These are phyloP conservation scores for Conticribra guillardii DNA, from an alignment of 108 stramenopile species.

Conservation along the genomic window DNA sequence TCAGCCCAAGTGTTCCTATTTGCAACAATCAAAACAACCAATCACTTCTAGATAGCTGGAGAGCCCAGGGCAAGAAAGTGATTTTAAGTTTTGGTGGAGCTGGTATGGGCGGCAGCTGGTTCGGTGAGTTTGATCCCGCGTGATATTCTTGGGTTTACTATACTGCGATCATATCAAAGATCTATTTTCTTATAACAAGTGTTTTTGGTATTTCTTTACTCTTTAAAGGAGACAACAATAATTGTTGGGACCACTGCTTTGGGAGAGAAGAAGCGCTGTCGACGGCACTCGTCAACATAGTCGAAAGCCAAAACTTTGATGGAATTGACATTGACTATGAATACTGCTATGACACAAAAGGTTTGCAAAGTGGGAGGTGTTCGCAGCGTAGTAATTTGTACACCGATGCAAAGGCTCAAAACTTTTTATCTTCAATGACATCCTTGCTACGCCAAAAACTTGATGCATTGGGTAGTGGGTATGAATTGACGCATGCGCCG, in stretches of 20 bases:
- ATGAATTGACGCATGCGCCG: constrained; percentile 39
- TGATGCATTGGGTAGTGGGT: constrained; percentile 13
- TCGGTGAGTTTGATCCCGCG: constrained; percentile 22
- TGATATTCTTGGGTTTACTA: neutral
- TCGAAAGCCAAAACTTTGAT: constrained; percentile 40
- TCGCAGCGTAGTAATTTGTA: constrained; percentile 30
- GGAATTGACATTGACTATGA: constrained; percentile 63
- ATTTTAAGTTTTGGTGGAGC: constrained; percentile 59
- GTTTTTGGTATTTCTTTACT: too few species aligned
- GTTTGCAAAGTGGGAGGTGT: neutral
- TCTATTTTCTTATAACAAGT: neutral
- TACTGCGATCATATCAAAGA: neutral
- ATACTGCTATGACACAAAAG: constrained; percentile 46
- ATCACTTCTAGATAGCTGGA: constrained; percentile 27
- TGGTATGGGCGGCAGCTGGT: constrained; percentile 55
- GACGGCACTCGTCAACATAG: constrained; percentile 32
- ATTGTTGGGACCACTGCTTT: constrained; percentile 66
- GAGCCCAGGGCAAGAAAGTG: constrained; percentile 48
- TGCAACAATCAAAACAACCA: constrained; percentile 33
- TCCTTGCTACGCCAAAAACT: constrained; percentile 44
- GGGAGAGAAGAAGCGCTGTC: constrained; percentile 46
- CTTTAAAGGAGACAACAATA: constrained; percentile 9
- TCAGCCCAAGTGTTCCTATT: constrained; percentile 31
- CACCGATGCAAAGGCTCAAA: constrained; percentile 36
- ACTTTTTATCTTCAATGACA: constrained; percentile 32